Evolutionary conservation across 208 protist species (phyloP).

Genomic region (Trypanosoma lewisi): DNA sequence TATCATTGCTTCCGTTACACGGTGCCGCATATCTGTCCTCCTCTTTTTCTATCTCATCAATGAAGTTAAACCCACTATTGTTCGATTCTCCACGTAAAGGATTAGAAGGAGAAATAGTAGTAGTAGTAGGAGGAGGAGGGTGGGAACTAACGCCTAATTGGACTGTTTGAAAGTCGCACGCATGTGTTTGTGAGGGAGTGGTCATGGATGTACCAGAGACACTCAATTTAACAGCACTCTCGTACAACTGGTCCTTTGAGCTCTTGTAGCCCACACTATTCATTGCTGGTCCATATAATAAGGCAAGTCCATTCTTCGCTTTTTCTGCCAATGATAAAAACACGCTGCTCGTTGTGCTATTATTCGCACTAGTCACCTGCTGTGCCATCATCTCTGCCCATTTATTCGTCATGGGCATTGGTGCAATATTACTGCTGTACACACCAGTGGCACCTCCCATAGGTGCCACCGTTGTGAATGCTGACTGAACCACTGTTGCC

Average conservation of each 20-base stretch:
- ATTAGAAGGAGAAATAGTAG: too few relatives aligned
- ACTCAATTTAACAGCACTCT: slow-evolving; percentile 13
- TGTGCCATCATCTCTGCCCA: slow-evolving; percentile 43
- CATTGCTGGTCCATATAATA: not conserved
- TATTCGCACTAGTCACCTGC: slow-evolving; percentile 3
- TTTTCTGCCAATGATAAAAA: slow-evolving; percentile 21
- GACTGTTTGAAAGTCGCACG: slow-evolving; percentile 11
- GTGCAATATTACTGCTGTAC: slow-evolving; percentile 29
- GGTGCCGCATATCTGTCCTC: not conserved
- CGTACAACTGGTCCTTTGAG: slow-evolving; percentile 16
- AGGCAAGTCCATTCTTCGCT: slow-evolving; percentile 16
- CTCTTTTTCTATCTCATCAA: slow-evolving; percentile 3
- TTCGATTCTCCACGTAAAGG: not conserved
- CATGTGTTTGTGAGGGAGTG: not conserved
- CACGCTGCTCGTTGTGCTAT: slow-evolving; percentile 5
- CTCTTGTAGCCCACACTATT: not conserved
- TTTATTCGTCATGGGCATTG: slow-evolving; percentile 47
- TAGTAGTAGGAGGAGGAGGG: too few relatives aligned
- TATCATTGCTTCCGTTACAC: not conserved
- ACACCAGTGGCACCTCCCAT: not conserved
- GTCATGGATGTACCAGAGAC: not conserved
- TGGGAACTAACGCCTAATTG: not conserved
- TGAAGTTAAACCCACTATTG: slow-evolving; percentile 24
- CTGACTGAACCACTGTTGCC: not conserved
- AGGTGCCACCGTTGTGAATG: slow-evolving; percentile 15